Base-by-base conservation (phyloP, 176 grass and related monocot genomes). In the Oryza glaberrima region DNA sequence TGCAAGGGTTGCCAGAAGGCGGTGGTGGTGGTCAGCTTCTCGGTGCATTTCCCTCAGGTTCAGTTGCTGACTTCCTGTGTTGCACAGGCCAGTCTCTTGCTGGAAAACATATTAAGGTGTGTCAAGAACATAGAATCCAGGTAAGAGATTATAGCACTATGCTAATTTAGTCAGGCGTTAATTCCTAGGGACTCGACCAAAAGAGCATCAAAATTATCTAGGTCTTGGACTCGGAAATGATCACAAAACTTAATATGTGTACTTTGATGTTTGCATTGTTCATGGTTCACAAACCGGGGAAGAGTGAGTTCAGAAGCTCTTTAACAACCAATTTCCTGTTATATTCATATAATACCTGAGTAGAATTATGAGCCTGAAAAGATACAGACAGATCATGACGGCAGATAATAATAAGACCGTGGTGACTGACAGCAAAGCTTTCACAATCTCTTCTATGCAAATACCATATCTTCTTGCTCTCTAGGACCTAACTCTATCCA, bases 71-170 rank as follows among this genome's bases (percentile, higher is more conserved):
- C 54, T 58, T 58, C 54, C 54, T 58, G 54, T 58, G 54, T 95
- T 93, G 87, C 95, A 98, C 52, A 93, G 76, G 47, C 91, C 91
- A 70, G 92, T 95, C 82, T 90, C 82, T 75, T 93, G 93, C 95
- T 98, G 92, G 13, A 91, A 73, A 82, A 11, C 38, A 76, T 70
- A 68, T n/a, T 30, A 35, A 64, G 19, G 80, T 44, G 58, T 63
- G 67, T 84, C 15, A 67, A 72, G 9, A 17, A 72, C 54, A 30
- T 8, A 20, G 10, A 40, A 40, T 7, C 38, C 38, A 40, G 58
- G 35, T 65, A 46, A 66, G 11, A 16, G 14, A 75, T 12, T 9
- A 32, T 9, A n/a, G 19, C 78, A 17, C 16, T 40, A 7, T 76
- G 44, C 41, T 76, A 81, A 75, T 70, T 56, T 80, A 63, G 38